Evolutionary conservation across 2,329 filamentous ascomycete species (phyloP).

Genomic region (Cercospora janseana): DNA sequence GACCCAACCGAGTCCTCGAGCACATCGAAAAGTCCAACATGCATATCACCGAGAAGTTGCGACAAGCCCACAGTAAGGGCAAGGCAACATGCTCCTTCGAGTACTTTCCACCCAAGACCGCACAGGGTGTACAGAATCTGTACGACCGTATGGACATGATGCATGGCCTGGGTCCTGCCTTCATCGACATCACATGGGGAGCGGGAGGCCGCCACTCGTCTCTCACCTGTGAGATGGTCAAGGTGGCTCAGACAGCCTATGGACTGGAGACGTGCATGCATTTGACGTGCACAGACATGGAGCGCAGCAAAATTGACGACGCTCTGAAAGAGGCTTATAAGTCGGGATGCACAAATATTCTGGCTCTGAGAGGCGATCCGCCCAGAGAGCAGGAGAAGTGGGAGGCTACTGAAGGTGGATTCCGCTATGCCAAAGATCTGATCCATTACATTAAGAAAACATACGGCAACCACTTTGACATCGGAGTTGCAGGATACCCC

Average conservation of each 20-base stretch:
- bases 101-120: slow-evolving; percentile 98
- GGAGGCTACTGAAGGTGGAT: slow-evolving; percentile 76
- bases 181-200: slow-evolving; percentile 98
- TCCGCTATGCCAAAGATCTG: slow-evolving; percentile 88
- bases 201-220: slow-evolving; percentile 88
- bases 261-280: slow-evolving; percentile 99
- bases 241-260: slow-evolving; percentile 90
- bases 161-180: slow-evolving; percentile 88
- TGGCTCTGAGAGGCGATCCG: slow-evolving; percentile 89
- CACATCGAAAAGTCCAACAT: slow-evolving; percentile 50
- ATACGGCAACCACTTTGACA: slow-evolving; percentile 91
- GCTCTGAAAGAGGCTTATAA: slow-evolving; percentile 87
- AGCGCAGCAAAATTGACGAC: slow-evolving; percentile 82
- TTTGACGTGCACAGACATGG: slow-evolving; percentile 98
- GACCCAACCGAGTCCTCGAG: background rate
- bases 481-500: slow-evolving; percentile 94
- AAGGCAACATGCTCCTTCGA: slow-evolving; percentile 96
- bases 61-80: slow-evolving; percentile 73
- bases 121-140: slow-evolving; percentile 95
- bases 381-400: slow-evolving; percentile 92
- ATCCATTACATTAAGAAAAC: slow-evolving; percentile 76
- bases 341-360: slow-evolving; percentile 93
- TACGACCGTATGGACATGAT: slow-evolving; percentile 99
- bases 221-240: slow-evolving; percentile 95
- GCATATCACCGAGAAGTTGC: slow-evolving; percentile 93